Evolutionary conservation across 306 rosid genomes (phyloP), one percentile per base, ranked within the genome.

Genomic region (Cucurbita argyrosperma): DNA sequence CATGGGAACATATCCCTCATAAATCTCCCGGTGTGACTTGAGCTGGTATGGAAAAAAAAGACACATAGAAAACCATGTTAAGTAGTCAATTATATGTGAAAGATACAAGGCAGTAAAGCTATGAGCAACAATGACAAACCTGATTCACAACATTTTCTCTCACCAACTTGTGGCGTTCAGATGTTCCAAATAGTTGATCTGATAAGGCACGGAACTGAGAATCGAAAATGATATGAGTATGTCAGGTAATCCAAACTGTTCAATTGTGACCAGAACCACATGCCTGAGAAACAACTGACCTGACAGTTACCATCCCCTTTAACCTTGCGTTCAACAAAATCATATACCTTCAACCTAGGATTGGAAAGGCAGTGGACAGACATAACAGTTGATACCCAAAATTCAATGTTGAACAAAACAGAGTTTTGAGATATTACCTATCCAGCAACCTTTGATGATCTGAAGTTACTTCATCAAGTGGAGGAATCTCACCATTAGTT

Each of bases 301-400:
- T 90, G 96, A 74, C 98, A 89, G 80, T 93, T 93, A 62, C 98
- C 98, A 78, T 90, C 98, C 57, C 97, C 96, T 77, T 84, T 83
- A 46, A 90, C 86, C 83, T 77, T 82, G 58, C 57, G 87, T 79
- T 90, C 97, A 75, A 83, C 70, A 42, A 90, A 87, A 71, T 86
- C 87, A 80, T 85, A 87, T 58, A 81, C 51, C 65, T 84, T 90
- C 89, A 93, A 84, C 84, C 96, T 93, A 47, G 51, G 72, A 49
- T 58, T 74, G 13, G 65, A 55, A 75, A 61, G 72, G 79, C 61
- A 78, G 42, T 21, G 42, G 35, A 21, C 50, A n/a, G 45, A 23
- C n/a, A 26, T 46, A 13, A 47, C 40, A 14, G 47, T 68, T 13
- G 7, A 23, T 11, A 46, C 55, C 51, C 56, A 46, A 46, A 68